Conservation (phyloP, 2,329 filamentous ascomycete species). For the Aquanectria penicillioides region DNA sequence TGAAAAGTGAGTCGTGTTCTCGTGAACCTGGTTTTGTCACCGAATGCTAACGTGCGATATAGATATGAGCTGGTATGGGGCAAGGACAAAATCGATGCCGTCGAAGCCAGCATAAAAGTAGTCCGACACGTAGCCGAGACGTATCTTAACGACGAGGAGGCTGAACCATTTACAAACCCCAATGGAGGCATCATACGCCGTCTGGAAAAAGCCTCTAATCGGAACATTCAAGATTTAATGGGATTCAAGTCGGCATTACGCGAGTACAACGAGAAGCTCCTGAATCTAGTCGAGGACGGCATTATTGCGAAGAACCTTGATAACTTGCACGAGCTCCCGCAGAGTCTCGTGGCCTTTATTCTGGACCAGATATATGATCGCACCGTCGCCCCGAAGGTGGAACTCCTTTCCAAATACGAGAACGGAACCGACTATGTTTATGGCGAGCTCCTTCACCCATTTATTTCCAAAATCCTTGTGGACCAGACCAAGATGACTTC, state of each 20-base stretch:
- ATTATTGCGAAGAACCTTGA: conserved; percentile 78
- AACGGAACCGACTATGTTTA: conserved; percentile 95
- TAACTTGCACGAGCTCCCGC: conserved; percentile 72
- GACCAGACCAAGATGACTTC: conserved; percentile 81
- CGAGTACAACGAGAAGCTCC: conserved; percentile 80
- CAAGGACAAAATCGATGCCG: conserved; percentile 81
- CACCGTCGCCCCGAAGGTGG: conserved; percentile 89
- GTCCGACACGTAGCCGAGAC: conserved; percentile 76
- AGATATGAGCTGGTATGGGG: conserved; percentile 75
- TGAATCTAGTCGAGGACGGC: conserved; percentile 73
- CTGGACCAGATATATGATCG: conserved; percentile 90
- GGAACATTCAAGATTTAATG: conserved; percentile 69
- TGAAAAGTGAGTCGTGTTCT: conserved; percentile 66
- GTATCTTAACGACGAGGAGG: conserved; percentile 79
- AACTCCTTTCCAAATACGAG: conserved; percentile 84
- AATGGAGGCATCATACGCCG: conserved; percentile 79
- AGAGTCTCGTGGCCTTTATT: conserved; percentile 81
- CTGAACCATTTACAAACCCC: conserved; percentile 75
- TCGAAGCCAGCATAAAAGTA: conserved; percentile 77
- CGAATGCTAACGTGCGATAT: conserved; percentile 33
- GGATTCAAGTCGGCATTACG: conserved; percentile 79
- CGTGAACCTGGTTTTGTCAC: not conserved
- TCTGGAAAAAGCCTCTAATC: conserved; percentile 77
- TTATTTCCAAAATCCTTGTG: conserved; percentile 84
- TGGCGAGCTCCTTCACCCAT: conserved; percentile 87